These are phyloP conservation scores for Neofusicoccum ribis DNA, from an alignment of 2,329 filamentous ascomycete species.

Conservation along the genomic window DNA sequence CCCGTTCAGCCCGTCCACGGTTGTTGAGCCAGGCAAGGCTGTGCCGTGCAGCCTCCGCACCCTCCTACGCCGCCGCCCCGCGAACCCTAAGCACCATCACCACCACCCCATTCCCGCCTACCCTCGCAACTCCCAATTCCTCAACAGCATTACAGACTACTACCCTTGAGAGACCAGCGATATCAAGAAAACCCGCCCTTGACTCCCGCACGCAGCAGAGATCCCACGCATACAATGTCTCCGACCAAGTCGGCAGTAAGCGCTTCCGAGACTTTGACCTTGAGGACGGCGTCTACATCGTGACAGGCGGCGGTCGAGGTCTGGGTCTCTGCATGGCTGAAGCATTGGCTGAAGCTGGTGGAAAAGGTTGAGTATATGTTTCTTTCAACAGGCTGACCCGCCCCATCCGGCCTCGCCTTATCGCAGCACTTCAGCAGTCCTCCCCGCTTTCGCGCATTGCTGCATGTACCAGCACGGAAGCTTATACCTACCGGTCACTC, in stretches of 20 bases:
- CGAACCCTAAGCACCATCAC: neutral
- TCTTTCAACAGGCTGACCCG: neutral
- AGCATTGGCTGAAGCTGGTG: conserved; percentile 71
- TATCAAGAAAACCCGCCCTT: neutral
- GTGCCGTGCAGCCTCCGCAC: neutral
- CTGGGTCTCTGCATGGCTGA: conserved; percentile 71
- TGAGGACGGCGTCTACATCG: conserved; percentile 42
- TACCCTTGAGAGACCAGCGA: neutral
- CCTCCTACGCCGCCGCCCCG: neutral
- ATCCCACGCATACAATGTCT: neutral
- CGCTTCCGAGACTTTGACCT: conserved; percentile 29
- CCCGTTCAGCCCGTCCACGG: neutral
- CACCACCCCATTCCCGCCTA: neutral
- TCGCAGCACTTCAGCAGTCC: neutral
- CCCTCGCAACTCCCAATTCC: neutral
- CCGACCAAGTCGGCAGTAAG: conserved; percentile 17
- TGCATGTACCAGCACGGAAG: neutral
- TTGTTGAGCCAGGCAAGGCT: neutral
- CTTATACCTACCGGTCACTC: neutral
- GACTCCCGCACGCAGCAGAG: neutral
- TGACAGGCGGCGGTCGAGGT: conserved; percentile 66
- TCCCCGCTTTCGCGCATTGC: neutral
- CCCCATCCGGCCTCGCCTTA: neutral
- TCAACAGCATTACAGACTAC: neutral
- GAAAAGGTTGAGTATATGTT: conserved; percentile 47